A percentile compares a stretch with the other conserved stretches of the same genome.
phyloP scores from a whole-genome alignment of 768 basidiomycete genomes.

The Suillus brevipes region DNA sequence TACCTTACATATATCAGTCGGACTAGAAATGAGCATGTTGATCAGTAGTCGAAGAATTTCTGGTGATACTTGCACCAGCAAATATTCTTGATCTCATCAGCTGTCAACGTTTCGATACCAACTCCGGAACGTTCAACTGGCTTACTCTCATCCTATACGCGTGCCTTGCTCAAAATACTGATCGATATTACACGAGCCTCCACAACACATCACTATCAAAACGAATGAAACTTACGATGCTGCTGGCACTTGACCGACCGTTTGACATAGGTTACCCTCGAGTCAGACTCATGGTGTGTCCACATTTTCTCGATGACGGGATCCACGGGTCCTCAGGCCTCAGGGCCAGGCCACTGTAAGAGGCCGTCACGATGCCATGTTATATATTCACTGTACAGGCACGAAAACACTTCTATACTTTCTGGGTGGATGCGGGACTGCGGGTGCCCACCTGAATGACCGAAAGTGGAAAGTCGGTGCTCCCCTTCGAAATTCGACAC shows the following conservation, averaged over 20 bases:
- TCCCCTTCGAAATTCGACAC: too few species aligned
- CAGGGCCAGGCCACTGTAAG: too few species aligned
- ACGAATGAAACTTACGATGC: slow-evolving; percentile 2
- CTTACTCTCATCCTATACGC: slow-evolving; percentile 18
- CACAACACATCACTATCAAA: not conserved
- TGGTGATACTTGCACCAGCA: slow-evolving; percentile 18
- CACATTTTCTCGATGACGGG: slow-evolving; percentile 29
- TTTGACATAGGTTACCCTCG: slow-evolving; percentile 15
- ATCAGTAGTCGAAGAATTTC: slow-evolving; percentile 7
- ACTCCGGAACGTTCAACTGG: slow-evolving; percentile 19
- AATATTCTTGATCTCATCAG: slow-evolving; percentile 18
- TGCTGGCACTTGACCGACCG: slow-evolving; percentile 15
- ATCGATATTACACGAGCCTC: not conserved
- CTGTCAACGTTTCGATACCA: slow-evolving; percentile 19
- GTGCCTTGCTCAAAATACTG: slow-evolving; percentile 23
- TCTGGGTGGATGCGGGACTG: too few species aligned
- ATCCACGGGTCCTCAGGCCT: slow-evolving; percentile 16
- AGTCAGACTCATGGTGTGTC: slow-evolving; percentile 15
- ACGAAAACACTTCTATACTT: too few species aligned
- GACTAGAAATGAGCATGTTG: not conserved
- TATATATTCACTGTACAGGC: too few species aligned
- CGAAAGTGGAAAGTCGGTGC: too few species aligned
- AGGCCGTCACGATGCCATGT: too few species aligned
- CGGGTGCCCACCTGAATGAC: too few species aligned
- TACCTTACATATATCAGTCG: not conserved